Percentiles rank a stretch among this genome's conserved stretches.
phyloP scores from a whole-genome alignment of 345 rosid genomes.

The Turnera subulata region DNA sequence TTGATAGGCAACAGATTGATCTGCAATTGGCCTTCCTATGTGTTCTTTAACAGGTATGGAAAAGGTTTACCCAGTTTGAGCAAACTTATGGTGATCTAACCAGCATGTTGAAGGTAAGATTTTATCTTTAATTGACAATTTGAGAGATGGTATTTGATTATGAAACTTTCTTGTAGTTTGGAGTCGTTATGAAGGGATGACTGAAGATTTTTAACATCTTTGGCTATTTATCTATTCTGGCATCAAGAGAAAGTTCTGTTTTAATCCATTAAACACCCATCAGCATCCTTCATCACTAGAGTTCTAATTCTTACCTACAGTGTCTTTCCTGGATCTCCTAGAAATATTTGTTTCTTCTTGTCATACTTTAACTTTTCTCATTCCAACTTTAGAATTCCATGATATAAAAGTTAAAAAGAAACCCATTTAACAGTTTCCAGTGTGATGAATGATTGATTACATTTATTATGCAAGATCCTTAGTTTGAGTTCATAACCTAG shows the following conservation, averaged over 20 bases:
- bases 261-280: too few relatives aligned
- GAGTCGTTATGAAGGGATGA: too few relatives aligned
- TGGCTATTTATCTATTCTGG: too few relatives aligned
- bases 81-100: conserved; percentile 92
- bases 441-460: not conserved
- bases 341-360: too few relatives aligned
- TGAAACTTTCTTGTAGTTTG: not conserved
- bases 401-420: too few relatives aligned
- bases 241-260: too few relatives aligned
- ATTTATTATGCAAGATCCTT: not conserved
- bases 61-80: conserved; percentile 75
- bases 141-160: not conserved
- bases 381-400: not conserved
- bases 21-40: conserved; percentile 5
- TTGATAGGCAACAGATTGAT: not conserved
- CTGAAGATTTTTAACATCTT: too few relatives aligned
- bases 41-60: conserved; percentile 67
- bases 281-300: too few relatives aligned
- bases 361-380: not conserved
- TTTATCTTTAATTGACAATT: not conserved
- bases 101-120: conserved; percentile 79
- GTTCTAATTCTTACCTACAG: too few relatives aligned
- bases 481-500: not conserved
- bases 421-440: not conserved
- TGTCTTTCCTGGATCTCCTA: too few relatives aligned